phyloP scores from a whole-genome alignment of 2,329 filamentous ascomycete genomes.

The Colletotrichum paranaense region DNA sequence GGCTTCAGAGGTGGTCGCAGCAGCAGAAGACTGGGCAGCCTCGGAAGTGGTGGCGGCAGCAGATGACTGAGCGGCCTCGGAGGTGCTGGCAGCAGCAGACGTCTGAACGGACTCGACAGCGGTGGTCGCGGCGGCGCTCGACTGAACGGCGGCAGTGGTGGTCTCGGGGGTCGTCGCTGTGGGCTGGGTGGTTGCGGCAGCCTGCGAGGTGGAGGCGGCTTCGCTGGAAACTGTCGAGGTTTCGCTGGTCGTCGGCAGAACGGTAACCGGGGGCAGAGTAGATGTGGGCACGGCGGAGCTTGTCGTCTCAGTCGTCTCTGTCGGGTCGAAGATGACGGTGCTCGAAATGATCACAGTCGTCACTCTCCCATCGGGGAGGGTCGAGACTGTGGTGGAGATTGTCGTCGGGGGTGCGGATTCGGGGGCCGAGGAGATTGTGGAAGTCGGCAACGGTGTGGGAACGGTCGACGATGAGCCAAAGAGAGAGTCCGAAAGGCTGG shows the following conservation, averaged over 20 bases:
- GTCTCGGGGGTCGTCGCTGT: conserved; percentile 29
- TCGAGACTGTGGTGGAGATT: conserved; percentile 34
- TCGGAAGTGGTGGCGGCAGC: no score
- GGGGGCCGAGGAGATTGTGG: conserved; percentile 12
- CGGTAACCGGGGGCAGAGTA: conserved; percentile 30
- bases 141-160: conserved; percentile 7
- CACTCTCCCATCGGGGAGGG: conserved; percentile 35
- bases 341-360: conserved; percentile 44
- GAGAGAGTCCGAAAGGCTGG: conserved; percentile 36
- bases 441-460: conserved; percentile 6
- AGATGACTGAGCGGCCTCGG: not conserved
- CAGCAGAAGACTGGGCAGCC: not conserved
- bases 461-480: conserved; percentile 22
- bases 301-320: conserved; percentile 29
- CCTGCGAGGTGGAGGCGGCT: not conserved
- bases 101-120: not conserved
- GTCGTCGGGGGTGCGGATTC: conserved; percentile 14
- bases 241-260: conserved; percentile 35
- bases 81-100: not conserved
- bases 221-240: not conserved
- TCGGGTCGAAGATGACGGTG: conserved; percentile 37
- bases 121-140: not conserved
- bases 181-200: conserved; percentile 10
- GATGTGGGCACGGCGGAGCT: conserved; percentile 22
- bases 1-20: not conserved